Base-by-base conservation (phyloP, 2,329 filamentous ascomycete species). In the Botrytis pseudocinerea region DNA sequence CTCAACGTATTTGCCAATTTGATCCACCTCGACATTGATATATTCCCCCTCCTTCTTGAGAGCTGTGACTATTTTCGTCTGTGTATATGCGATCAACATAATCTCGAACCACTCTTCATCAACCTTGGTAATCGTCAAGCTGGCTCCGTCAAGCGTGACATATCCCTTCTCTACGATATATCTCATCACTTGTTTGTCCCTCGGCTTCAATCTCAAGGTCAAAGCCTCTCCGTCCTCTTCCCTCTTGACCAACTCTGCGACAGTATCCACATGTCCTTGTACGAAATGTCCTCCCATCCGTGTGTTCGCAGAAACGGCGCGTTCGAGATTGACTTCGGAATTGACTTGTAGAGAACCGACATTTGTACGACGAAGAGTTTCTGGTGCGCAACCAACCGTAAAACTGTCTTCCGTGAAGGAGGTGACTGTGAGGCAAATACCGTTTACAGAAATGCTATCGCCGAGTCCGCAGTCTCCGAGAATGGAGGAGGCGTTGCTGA, bases 261-360 rank as follows among this genome's bases (percentile, higher is more conserved):
- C 90, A 18, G 94, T 95, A 83, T 99, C 97, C 74, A 99, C 95
- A 82, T 99, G 96, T 59, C 96, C 96, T 84, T 99, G 97, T 46
- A 98, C 95, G 80, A 98, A 97, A 84, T 99, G 96, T 0, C 96
- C 96, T 64, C 97, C 96, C 94, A 99, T 98, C 72, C 96, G 93
- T 63, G 95, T 98, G 79, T 92, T 89, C 7, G 94, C 94, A 28
- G 92, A 92, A 71, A 99, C 95, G 5, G 96, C 95, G 25, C 96
- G 91, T 86, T 99, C 96, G 70, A 99, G 91, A 83, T 99, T 99
- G 77, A 98, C 95, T 35, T 85, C 85, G 74, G 90, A 92, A 60
- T 86, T 86, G 74, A 89, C 81, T 65, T 84, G 83, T 70, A 99
- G 87, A 32, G 85, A 85, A 75, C 95, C 95, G n/a, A 99, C 90